phyloP scores from a whole-genome alignment of 108 stramenopile genomes.

The Cyclotella distinguenda region DNA sequence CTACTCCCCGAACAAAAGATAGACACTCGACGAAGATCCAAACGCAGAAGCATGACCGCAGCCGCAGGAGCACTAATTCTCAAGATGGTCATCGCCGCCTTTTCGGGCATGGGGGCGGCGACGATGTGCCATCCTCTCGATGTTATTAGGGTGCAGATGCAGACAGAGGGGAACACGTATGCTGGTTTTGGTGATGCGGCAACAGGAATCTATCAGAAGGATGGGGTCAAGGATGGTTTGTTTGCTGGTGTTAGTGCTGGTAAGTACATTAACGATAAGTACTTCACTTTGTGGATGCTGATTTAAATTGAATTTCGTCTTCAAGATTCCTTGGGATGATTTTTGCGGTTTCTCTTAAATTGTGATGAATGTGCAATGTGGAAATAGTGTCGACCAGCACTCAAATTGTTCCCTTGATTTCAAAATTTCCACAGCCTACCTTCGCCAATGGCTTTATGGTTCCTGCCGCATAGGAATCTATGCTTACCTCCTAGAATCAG shows the following conservation, averaged over 20 bases:
- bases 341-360: too few relatives aligned
- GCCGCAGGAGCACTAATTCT: slow-evolving; percentile 43
- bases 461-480: slow-evolving; percentile 75
- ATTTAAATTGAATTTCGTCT: too few relatives aligned
- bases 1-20: neutral
- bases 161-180: slow-evolving; percentile 56
- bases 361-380: too few relatives aligned
- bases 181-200: slow-evolving; percentile 46
- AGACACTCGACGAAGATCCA: neutral
- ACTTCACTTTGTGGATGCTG: neutral
- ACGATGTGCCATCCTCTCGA: slow-evolving; percentile 74
- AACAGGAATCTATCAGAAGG: slow-evolving; percentile 36
- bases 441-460: slow-evolving; percentile 77
- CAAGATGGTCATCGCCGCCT: slow-evolving; percentile 69
- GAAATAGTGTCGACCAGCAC: too few relatives aligned
- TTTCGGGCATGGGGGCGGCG: slow-evolving; percentile 76
- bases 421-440: slow-evolving; percentile 35
- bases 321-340: too few relatives aligned
- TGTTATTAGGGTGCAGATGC: slow-evolving; percentile 76
- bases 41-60: slow-evolving; percentile 26
- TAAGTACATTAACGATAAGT: neutral
- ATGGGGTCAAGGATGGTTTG: slow-evolving; percentile 52
- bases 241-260: slow-evolving; percentile 68
- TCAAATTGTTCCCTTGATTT: too few relatives aligned
- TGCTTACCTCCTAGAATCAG: slow-evolving; percentile 63